Evolutionary conservation across 306 rosid genomes (phyloP), one percentile per base, ranked within the genome.

Genomic region (Parietaria judaica): DNA sequence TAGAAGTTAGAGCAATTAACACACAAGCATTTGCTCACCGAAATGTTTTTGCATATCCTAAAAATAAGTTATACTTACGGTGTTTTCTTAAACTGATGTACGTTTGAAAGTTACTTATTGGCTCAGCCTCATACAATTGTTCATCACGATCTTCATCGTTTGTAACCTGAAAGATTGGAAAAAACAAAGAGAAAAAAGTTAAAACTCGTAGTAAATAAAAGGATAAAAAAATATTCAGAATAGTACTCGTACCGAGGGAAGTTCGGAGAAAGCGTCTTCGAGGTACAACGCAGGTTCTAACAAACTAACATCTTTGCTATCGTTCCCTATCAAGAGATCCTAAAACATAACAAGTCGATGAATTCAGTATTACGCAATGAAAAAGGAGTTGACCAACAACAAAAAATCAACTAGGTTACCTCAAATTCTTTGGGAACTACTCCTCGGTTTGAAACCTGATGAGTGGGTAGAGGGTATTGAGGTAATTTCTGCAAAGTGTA

Each of bases 381-480:
- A 54, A 56, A 41, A 23, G 31, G 31, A 23, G 31, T 23, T 23
- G 31, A 23, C 31, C 31, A 23, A 23, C 31, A 23, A 23, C 31
- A 2, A 23, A 23, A 23, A 23, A 2, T 23, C 31, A 23, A 23
- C 1, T 23, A 23, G 31, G 14, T n/a, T 79, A 83, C 97, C 96
- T 85, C 96, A 68, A 83, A 90, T 37, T 83, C 90, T 8, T 59
- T 36, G 1, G 97, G 96, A 47, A 81, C 75, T 48, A 64, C 73
- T 39, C 97, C 97, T 60, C 94, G 78, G 11, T 81, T 68, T 44
- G 85, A 67, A 23, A 87, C 95, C 66, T 85, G 89, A 56, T 90
- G 96, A 1, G 91, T 87, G 3, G 97, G 97, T 35, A 90, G 78
- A 11, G 97, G 91, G 58, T 77, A 90, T 45, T 72, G 90, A 52